These are phyloP conservation scores for Paspalum vaginatum DNA, from an alignment of 176 grass and related monocot genomes.

Conservation along the genomic window DNA sequence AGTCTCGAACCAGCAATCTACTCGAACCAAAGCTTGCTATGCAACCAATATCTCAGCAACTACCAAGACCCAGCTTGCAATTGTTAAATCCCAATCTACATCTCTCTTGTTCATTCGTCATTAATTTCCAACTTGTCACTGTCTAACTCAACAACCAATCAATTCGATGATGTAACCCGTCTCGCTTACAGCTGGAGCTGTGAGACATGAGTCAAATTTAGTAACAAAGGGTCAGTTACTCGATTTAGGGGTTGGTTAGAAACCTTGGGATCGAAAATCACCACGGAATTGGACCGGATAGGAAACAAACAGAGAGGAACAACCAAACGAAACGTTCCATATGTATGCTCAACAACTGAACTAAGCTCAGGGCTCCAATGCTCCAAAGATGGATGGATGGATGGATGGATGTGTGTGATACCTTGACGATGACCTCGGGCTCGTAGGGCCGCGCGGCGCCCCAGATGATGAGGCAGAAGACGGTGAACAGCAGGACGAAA, in stretches of 20 bases:
- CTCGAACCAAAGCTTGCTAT: neutral
- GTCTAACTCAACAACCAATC: constrained; percentile 12
- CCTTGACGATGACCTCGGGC: constrained; percentile 80
- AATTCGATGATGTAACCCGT: constrained; percentile 20
- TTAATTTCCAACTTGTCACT: neutral
- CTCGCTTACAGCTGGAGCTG: neutral
- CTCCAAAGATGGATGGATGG: neutral
- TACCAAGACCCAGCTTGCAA: neutral
- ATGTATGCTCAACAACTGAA: neutral
- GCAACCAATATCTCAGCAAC: neutral
- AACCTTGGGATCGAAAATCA: neutral
- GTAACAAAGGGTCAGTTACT: neutral
- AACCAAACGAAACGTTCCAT: neutral
- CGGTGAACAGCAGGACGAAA: constrained; percentile 79
- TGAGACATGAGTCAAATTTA: constrained; percentile 9
- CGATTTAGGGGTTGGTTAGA: neutral
- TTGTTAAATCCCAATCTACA: neutral
- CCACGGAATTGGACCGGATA: neutral
- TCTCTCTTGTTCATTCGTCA: neutral
- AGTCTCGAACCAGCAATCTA: neutral
- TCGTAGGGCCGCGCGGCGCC: constrained; percentile 83
- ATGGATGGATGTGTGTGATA: constrained; percentile 11
- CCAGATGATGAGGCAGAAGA: constrained; percentile 91
- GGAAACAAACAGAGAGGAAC: neutral
- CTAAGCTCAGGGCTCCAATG: neutral